Percentiles rank a stretch among this genome's conserved stretches.
Evolutionary conservation across 2,329 filamentous ascomycete genomes (phyloP).

Genomic region (Raffaelea deltoideospora): DNA sequence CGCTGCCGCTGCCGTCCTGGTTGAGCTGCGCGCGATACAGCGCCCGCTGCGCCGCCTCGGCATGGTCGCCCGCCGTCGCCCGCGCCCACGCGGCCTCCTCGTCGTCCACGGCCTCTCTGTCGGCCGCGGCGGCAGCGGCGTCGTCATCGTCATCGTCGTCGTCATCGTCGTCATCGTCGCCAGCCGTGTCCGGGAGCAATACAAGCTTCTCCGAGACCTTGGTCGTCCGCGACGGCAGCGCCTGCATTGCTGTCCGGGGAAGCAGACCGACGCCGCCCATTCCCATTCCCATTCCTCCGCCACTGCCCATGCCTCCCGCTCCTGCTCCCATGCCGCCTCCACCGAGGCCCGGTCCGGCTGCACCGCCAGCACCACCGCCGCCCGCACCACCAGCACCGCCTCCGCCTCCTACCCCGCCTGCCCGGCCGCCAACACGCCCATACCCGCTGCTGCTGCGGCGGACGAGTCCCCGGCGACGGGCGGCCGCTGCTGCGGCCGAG

Average conservation of each 20-base stretch:
- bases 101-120: slow-evolving; percentile 13
- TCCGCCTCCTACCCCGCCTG: neutral
- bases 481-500: slow-evolving; percentile 2
- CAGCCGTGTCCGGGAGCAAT: slow-evolving; percentile 65
- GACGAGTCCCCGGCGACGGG: slow-evolving; percentile 4
- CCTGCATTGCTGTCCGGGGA: slow-evolving; percentile 29
- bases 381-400: neutral
- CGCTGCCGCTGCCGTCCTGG: slow-evolving; percentile 20
- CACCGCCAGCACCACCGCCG: slow-evolving; percentile 16
- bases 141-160: slow-evolving; percentile 46
- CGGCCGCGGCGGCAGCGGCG: too few relatives aligned
- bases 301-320: neutral
- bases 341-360: slow-evolving; percentile 8
- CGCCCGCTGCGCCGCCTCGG: slow-evolving; percentile 29
- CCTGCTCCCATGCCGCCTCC: too few relatives aligned
- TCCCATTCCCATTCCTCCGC: neutral
- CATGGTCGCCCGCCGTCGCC: slow-evolving; percentile 38
- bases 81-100: slow-evolving; percentile 15
- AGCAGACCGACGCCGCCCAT: neutral
- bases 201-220: slow-evolving; percentile 98
- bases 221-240: slow-evolving; percentile 69
- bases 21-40: slow-evolving; percentile 17
- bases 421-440: neutral
- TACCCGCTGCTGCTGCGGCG: slow-evolving; percentile 19
- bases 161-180: slow-evolving; percentile 44